A percentile compares a stretch with the other conserved stretches of the same genome.
Conservation (phyloP, 148 eudicot genomes). For the Camellia granthamiana region DNA sequence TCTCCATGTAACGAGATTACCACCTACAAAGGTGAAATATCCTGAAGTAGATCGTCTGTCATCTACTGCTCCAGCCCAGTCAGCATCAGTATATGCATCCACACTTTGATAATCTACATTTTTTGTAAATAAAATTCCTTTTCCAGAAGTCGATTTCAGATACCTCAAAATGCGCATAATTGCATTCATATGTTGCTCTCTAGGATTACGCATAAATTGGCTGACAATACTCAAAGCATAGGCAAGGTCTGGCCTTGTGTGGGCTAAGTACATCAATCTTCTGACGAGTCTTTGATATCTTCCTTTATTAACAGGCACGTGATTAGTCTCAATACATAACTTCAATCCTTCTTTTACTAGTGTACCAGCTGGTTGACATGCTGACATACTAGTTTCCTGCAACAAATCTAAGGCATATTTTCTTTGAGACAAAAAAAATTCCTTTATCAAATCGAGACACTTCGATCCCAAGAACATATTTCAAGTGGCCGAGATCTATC, state of each 20-base stretch:
- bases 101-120: no score
- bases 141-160: background rate
- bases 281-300: background rate
- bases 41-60: no score
- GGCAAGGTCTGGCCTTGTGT: background rate
- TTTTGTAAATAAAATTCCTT: background rate
- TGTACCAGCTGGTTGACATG: background rate
- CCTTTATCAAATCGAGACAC: no score
- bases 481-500: no score
- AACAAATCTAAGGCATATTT: background rate
- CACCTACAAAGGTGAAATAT: no score
- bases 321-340: background rate
- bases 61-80: no score
- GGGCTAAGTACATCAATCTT: background rate
- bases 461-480: no score
- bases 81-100: no score
- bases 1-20: background rate
- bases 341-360: background rate
- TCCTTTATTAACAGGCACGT: background rate
- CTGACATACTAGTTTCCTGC: background rate
- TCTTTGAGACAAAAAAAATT: background rate
- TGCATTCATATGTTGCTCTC: background rate
- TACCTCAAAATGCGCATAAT: background rate
- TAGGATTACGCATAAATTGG: conserved; percentile 1
- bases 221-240: background rate